Percentiles rank a stretch among this genome's conserved stretches.
These are phyloP conservation scores for Yamadazyma dendronema DNA, from an alignment of 1,139 yeast species.

Conservation along the genomic window DNA sequence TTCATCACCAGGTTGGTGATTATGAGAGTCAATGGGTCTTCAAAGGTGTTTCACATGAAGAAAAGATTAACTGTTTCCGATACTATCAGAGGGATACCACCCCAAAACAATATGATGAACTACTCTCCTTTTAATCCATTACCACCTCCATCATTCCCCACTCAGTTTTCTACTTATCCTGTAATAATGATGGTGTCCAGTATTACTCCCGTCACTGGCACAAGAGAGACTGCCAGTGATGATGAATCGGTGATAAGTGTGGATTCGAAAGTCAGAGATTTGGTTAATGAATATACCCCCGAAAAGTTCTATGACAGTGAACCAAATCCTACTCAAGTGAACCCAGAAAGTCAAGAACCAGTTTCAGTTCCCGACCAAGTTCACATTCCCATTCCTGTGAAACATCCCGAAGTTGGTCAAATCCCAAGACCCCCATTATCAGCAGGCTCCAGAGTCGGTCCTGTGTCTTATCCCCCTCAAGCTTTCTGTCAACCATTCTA, in stretches of 20 bases:
- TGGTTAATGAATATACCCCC: constrained; percentile 9
- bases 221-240: not conserved
- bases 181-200: constrained; percentile 14
- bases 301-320: constrained; percentile 8
- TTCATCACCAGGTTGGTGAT: not conserved
- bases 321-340: not conserved
- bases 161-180: constrained; percentile 8
- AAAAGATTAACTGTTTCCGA: constrained; percentile 7
- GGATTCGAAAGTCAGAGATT: constrained; percentile 12
- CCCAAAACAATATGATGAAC: constrained; percentile 27
- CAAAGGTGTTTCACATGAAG: not conserved
- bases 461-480: not conserved
- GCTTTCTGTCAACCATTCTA: too few relatives aligned
- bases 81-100: constrained; percentile 20
- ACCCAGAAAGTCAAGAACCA: too few relatives aligned
- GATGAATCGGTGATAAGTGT: constrained; percentile 10
- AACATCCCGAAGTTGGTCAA: too few relatives aligned
- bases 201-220: not conserved
- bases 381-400: too few relatives aligned
- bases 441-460: too few relatives aligned
- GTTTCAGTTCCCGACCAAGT: not conserved
- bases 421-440: too few relatives aligned
- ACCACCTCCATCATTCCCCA: constrained; percentile 20
- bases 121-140: constrained; percentile 24
- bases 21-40: not conserved